Evolutionary conservation across 108 stramenopile species (phyloP), one percentile per base, ranked within the genome.

Genomic region (Conticribra weissflogii): DNA sequence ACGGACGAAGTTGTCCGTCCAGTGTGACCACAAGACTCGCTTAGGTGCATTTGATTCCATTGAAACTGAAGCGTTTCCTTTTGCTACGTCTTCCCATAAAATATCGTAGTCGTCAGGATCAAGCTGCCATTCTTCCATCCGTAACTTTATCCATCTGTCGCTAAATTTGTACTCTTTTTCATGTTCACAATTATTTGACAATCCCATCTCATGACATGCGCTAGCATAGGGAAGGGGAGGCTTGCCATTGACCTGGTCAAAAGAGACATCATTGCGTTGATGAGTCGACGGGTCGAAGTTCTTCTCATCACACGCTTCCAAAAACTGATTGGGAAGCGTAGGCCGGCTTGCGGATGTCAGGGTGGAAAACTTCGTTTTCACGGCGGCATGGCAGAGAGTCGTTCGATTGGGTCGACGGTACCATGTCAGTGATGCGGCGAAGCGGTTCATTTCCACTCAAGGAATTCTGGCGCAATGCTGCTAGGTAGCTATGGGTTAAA

Each of bases 241-340:
- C 50, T 85, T 90, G 8, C 89, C 92, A 52, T 66, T 81, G 2
- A 76, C 45, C 15, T 52, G 44, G 54, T 90, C 85, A 62, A 80
- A 84, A 14, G 31, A 51, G 16, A 90, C 84, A 74, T 90, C 89
- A 25, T 76, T 82, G 32, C 92, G 48, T 81, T 93, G 92, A 53
- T 69, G 60, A 27, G 89, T 93, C 2, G 16, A 31, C 17, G 74
- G 63, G 61, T 93, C 92, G 54, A 82, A 90, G n/a, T 84, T 84
- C 30, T 50, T n/a, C 16, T 55, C 45, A 48, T 69, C 68, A 19
- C 52, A 50, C 14, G 67, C 76, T 52, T 68, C 54, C 34, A 77
- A 46, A 48, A 59, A 77, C 44, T 77, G 76, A 17, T 21, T 50
- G 0, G 76, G 76, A 0, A 77, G 63, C 28, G 60, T 31, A 30